phyloP scores from a whole-genome alignment of 2,329 filamentous ascomycete species.

The Macrophomina pseudophaseolina region DNA sequence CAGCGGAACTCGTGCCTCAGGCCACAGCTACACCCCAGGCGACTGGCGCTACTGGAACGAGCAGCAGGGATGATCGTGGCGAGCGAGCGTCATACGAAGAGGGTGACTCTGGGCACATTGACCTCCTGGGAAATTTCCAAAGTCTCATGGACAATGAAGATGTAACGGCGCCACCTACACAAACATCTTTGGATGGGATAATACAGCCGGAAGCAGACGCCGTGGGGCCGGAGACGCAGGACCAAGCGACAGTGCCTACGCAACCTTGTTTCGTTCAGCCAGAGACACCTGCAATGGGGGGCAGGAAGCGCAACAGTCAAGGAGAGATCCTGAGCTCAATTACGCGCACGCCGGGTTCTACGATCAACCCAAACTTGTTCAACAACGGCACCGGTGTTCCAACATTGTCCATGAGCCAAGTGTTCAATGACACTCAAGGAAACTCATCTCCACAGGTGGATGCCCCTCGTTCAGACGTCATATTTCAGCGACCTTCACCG shows the following conservation, averaged over 20 bases:
- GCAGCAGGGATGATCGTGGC: background rate
- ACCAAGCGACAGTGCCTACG: constrained; percentile 32
- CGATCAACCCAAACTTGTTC: constrained; percentile 43
- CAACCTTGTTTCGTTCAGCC: constrained; percentile 42
- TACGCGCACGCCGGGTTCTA: constrained; percentile 47
- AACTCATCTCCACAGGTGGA: constrained; percentile 50
- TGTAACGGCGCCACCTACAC: background rate
- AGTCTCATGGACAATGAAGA: background rate
- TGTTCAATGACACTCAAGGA: constrained; percentile 53
- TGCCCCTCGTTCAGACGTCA: constrained; percentile 47
- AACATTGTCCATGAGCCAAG: constrained; percentile 51
- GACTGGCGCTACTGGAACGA: background rate
- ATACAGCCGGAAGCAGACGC: background rate
- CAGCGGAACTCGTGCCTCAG: background rate
- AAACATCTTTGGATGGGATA: background rate
- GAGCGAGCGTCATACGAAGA: constrained; percentile 26
- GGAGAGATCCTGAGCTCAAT: constrained; percentile 50
- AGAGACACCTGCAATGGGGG: constrained; percentile 50
- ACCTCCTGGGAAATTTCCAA: constrained; percentile 36
- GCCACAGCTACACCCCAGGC: background rate
- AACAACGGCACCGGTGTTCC: constrained; percentile 39
- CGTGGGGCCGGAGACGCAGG: constrained; percentile 20
- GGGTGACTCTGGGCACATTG: constrained; percentile 39
- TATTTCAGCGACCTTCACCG: constrained; percentile 53
- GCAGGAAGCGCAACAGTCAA: constrained; percentile 45